phyloP scores from a whole-genome alignment of 345 rosid species.

The Sisymbrium irio region DNA sequence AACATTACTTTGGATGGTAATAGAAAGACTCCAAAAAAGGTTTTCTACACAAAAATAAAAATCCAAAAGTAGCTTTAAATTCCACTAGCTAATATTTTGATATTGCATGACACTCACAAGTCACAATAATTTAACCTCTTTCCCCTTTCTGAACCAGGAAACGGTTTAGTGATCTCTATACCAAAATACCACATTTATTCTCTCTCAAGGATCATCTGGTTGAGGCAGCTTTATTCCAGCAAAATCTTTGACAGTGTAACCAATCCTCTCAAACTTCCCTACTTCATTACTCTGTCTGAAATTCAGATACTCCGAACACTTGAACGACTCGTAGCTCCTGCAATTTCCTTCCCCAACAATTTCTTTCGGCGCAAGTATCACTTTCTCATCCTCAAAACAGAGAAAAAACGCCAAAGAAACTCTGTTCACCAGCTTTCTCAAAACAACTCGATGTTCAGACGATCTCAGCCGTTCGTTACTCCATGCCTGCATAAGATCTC shows the following conservation, averaged over 20 bases:
- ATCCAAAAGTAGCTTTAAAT: constrained; percentile 18
- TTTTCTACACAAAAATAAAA: neutral
- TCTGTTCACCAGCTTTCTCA: constrained; percentile 44
- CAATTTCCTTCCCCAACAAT: constrained; percentile 46
- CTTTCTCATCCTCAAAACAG: constrained; percentile 69
- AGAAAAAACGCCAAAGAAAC: constrained; percentile 67
- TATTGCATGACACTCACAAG: constrained; percentile 5
- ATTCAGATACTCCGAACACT: constrained; percentile 57
- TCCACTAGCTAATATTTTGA: constrained; percentile 23
- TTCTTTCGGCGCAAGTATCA: constrained; percentile 54
- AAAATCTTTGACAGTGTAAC: constrained; percentile 59
- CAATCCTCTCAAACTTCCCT: constrained; percentile 67
- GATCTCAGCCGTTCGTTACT: constrained; percentile 69
- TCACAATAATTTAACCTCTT: neutral
- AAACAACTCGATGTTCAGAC: constrained; percentile 67
- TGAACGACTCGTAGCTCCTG: constrained; percentile 50
- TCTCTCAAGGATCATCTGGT: constrained; percentile 10
- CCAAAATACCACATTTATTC: neutral
- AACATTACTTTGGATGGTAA: constrained; percentile 10
- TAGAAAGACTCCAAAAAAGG: neutral
- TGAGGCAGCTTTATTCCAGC: constrained; percentile 43
- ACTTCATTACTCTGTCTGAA: constrained; percentile 60
- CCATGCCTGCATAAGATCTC: constrained; percentile 84
- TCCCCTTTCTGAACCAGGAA: neutral
- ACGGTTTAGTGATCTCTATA: neutral